Base-by-base conservation (phyloP, 2,329 filamentous ascomycete species). In the Colletotrichum cereale region DNA sequence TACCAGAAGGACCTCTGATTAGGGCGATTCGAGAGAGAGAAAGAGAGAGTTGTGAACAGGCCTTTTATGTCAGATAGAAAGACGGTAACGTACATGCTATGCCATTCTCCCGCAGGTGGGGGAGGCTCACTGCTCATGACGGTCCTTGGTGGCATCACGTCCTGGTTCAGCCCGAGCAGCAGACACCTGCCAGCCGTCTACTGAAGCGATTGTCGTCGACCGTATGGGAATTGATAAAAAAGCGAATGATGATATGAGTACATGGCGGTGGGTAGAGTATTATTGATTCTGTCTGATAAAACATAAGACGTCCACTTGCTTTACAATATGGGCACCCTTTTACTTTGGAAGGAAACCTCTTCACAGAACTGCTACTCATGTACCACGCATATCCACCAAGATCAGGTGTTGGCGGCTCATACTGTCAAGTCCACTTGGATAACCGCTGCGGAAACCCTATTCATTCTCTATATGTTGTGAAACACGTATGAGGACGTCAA, bases 401-500 rank as follows among this genome's bases (percentile, higher is more conserved):
- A 26, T 5, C 24, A 2, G 11, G 26, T n/a, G 24, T 16, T 48
- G 24, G n/a, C 14, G 4, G n/a, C 44, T 8, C 5, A 5, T 4
- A 5, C 3, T 16, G 14, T 21, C 2, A 14, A 29, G 3, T 21
- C 7, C 26, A n/a, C 2, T 21, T 53, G 14, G 31, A 14, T 29
- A 5, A 18, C 5, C 18, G 10, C 8, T 3, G 5, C 18, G 26
- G 5, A 29, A 21, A 34, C 11, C 1, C 8, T n/a, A 8, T 10
- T 18, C 6, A 14, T 12, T 18, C 12, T 8, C 38, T 31, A 2
- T 5, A 24, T 7, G 18, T 24, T 16, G 26, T 7, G 10, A 18
- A 26, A 12, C 47, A 34, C n/a, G n/a, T n/a, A n/a, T 77, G 10
- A 84, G 75, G 34, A 82, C 74, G 71, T 78, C 62, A 36, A 78